These are phyloP conservation scores for Talaromyces trachyspermus DNA, from an alignment of 495 filamentous ascomycete genomes.

Conservation along the genomic window DNA sequence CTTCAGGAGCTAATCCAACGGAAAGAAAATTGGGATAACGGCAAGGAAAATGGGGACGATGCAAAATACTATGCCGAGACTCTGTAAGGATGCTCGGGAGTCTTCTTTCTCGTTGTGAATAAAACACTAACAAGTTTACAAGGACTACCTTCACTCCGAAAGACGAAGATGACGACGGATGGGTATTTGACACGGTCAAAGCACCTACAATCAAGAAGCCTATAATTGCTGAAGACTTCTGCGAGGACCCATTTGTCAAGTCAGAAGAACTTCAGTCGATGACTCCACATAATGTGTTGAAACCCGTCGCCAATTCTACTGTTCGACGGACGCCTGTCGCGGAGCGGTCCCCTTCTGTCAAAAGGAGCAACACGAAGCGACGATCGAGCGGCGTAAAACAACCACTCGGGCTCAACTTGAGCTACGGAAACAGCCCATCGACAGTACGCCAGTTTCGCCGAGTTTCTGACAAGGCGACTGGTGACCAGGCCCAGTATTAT, in stretches of 20 bases:
- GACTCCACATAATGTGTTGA: constrained; percentile 27
- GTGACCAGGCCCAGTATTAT: constrained; percentile 23
- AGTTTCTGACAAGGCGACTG: constrained; percentile 61
- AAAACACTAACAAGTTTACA: constrained; percentile 1
- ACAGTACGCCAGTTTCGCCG: constrained; percentile 86
- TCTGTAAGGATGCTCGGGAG: constrained; percentile 39
- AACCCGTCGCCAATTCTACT: constrained; percentile 36
- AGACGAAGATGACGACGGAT: constrained; percentile 68
- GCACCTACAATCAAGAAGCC: constrained; percentile 43
- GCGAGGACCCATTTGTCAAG: constrained; percentile 28
- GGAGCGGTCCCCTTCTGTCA: constrained; percentile 35
- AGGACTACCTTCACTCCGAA: constrained; percentile 59
- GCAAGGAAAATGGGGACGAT: constrained; percentile 50
- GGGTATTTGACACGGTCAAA: constrained; percentile 97
- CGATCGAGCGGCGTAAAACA: constrained; percentile 57
- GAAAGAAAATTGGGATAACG: constrained; percentile 70
- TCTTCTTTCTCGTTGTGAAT: background rate
- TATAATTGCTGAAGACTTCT: constrained; percentile 28
- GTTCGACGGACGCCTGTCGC: constrained; percentile 48
- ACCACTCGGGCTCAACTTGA: constrained; percentile 75
- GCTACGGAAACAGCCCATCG: constrained; percentile 83
- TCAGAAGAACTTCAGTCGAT: constrained; percentile 36
- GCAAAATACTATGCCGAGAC: constrained; percentile 88
- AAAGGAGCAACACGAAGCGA: constrained; percentile 38
- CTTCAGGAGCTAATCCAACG: constrained; percentile 83